These are phyloP conservation scores for Pichia sporocuriosa DNA, from an alignment of 805 yeast genomes.

Conservation along the genomic window DNA sequence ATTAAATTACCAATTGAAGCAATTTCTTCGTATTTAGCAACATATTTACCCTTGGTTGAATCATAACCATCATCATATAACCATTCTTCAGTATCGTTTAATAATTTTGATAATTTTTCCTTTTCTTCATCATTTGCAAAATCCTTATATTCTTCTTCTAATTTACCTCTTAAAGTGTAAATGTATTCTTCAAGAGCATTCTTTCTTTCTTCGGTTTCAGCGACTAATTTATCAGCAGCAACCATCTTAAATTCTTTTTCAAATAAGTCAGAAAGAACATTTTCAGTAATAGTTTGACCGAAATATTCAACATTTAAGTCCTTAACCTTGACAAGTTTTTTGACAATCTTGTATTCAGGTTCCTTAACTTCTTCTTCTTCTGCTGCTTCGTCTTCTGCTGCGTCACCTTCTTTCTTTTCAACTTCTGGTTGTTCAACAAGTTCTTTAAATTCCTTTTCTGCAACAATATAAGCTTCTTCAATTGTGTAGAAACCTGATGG, in stretches of 20 bases:
- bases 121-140: conserved; percentile 92
- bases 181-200: conserved; percentile 98
- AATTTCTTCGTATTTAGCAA: conserved; percentile 96
- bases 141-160: conserved; percentile 82
- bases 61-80: conserved; percentile 96
- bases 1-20: conserved; percentile 91
- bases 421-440: conserved; percentile 58
- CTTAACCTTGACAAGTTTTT: conserved; percentile 89
- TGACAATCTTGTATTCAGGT: conserved; percentile 84
- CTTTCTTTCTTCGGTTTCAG: conserved; percentile 98
- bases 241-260: conserved; percentile 83
- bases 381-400: conserved; percentile 7
- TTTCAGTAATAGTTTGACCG: conserved; percentile 56
- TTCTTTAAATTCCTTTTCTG: conserved; percentile 86
- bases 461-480: conserved; percentile 91
- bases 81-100: conserved; percentile 94
- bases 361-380: conserved; percentile 51
- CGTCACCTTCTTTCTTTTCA: conserved; percentile 30
- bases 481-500: conserved; percentile 93
- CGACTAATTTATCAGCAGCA: conserved; percentile 90
- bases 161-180: conserved; percentile 93
- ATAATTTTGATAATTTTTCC: conserved; percentile 61
- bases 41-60: conserved; percentile 90
- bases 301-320: conserved; percentile 56
- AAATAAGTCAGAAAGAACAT: conserved; percentile 49